Conservation (phyloP, 768 basidiomycete genomes). For the Pulveroboletus ravenelii region DNA sequence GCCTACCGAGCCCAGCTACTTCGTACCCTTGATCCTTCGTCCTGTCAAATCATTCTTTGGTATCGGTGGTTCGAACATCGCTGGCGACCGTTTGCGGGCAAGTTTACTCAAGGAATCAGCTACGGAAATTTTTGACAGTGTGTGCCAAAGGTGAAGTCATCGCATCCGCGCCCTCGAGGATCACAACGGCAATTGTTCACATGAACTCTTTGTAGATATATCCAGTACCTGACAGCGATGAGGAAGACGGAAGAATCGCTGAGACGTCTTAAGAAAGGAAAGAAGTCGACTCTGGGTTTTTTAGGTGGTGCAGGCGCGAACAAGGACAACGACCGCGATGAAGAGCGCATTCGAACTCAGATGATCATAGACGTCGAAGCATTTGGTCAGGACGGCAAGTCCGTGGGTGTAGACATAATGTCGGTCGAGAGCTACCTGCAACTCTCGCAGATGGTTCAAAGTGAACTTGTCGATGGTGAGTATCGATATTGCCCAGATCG, state of each 20-base stretch:
- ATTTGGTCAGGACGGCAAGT: conserved; percentile 71
- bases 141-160: conserved; percentile 53
- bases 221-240: conserved; percentile 73
- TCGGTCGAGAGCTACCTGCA: conserved; percentile 48
- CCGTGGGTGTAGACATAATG: conserved; percentile 60
- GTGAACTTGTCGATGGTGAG: conserved; percentile 34
- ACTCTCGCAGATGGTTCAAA: conserved; percentile 59
- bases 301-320: conserved; percentile 53
- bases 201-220: conserved; percentile 50
- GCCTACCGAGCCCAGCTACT: conserved; percentile 81
- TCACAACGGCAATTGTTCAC: neutral
- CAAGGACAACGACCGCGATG: conserved; percentile 70
- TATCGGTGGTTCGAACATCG: conserved; percentile 50
- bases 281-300: conserved; percentile 72
- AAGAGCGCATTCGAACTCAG: conserved; percentile 78
- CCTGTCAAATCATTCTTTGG: conserved; percentile 76
- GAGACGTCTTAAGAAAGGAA: conserved; percentile 80
- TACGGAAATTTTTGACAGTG: conserved; percentile 64
- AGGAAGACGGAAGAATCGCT: conserved; percentile 92
- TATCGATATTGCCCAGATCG: neutral
- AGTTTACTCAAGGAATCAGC: conserved; percentile 47
- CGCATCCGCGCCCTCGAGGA: conserved; percentile 1
- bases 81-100: conserved; percentile 55
- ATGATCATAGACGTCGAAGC: conserved; percentile 85
- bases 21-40: conserved; percentile 73